phyloP scores from a whole-genome alignment of 768 basidiomycete species.

The Tylopilus felleus region DNA sequence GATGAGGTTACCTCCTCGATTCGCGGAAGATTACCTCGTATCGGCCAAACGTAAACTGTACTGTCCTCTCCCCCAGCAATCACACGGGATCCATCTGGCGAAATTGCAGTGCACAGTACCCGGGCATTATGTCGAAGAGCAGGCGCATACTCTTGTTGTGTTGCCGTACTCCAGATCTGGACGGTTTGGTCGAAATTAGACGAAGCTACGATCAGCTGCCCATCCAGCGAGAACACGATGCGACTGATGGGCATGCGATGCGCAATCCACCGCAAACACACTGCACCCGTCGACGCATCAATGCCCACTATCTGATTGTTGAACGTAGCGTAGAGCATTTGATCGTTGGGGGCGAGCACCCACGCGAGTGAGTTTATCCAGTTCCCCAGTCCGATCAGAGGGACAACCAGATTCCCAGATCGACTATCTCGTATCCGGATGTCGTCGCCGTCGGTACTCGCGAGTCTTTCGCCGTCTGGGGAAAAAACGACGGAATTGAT shows the following conservation, averaged over 20 bases:
- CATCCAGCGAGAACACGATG: constrained; percentile 12
- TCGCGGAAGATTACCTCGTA: background rate
- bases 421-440: background rate
- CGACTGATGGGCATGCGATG: constrained; percentile 5
- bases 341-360: background rate
- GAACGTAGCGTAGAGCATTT: background rate
- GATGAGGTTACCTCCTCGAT: background rate
- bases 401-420: background rate
- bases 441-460: background rate
- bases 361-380: background rate
- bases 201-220: constrained; percentile 5
- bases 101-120: background rate
- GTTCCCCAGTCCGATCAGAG: background rate
- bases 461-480: background rate
- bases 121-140: background rate
- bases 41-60: constrained; percentile 1
- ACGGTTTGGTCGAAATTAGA: constrained; percentile 13
- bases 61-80: background rate
- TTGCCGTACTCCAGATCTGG: constrained; percentile 11
- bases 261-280: constrained; percentile 2
- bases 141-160: background rate
- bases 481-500: constrained; percentile 2
- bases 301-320: background rate
- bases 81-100: constrained; percentile 1
- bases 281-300: background rate